phyloP scores from a whole-genome alignment of 495 filamentous ascomycete genomes.

The Mytilinidion resinicola region DNA sequence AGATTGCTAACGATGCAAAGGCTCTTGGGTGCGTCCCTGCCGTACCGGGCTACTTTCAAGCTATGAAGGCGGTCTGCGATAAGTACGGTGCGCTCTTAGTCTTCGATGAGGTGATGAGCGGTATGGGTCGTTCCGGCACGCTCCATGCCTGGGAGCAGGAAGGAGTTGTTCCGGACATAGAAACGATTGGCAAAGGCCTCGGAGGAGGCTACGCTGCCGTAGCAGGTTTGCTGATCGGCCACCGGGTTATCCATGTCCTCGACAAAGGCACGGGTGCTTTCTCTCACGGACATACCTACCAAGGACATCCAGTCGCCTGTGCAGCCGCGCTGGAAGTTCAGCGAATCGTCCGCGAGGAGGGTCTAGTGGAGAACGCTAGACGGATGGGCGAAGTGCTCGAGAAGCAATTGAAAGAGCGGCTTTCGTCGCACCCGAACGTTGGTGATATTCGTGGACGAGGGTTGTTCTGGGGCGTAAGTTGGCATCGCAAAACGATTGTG shows the following conservation, averaged over 20 bases:
- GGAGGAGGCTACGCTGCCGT: conserved; percentile 22
- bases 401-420: conserved; percentile 37
- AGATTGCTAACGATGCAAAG: conserved; percentile 30
- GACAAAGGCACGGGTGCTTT: conserved; percentile 16
- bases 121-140: conserved; percentile 38
- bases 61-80: conserved; percentile 56
- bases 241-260: conserved; percentile 17
- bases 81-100: conserved; percentile 63
- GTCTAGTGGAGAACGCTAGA: conserved; percentile 48
- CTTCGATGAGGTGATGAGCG: conserved; percentile 75
- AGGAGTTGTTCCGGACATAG: conserved; percentile 38
- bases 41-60: conserved; percentile 57
- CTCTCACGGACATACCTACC: conserved; percentile 40
- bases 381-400: conserved; percentile 48
- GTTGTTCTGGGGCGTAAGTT: conserved; percentile 53
- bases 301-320: conserved; percentile 54
- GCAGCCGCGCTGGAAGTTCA: conserved; percentile 57
- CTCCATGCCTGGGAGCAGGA: conserved; percentile 41
- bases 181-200: conserved; percentile 38
- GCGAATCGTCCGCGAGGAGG: conserved; percentile 49
- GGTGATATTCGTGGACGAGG: conserved; percentile 60
- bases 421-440: conserved; percentile 50
- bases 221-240: conserved; percentile 19
- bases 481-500: not conserved
- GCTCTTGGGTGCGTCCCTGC: conserved; percentile 59